Percentiles rank a stretch among this genome's conserved stretches.
Conservation (phyloP, 202 grass and related monocot species). For the Schoenoplectus tabernaemontani region DNA sequence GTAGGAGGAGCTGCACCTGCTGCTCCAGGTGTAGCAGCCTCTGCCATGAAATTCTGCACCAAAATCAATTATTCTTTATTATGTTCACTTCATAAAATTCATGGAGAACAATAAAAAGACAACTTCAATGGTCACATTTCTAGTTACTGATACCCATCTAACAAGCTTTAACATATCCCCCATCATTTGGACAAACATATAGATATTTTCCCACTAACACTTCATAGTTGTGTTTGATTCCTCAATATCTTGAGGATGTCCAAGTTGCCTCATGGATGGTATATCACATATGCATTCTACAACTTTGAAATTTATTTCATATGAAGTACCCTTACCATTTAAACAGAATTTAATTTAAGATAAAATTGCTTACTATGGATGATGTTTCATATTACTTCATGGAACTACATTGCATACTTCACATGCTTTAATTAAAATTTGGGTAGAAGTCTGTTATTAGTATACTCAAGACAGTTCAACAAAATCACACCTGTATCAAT, state of each 20-base stretch:
- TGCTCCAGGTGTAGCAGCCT: conserved; percentile 47
- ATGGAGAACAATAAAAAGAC: neutral
- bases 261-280: neutral
- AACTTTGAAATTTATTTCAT: neutral
- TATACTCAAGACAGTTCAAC: neutral
- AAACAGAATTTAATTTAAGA: neutral
- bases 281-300: neutral
- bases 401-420: neutral
- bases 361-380: neutral
- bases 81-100: neutral
- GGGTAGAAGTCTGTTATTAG: neutral
- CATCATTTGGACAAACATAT: neutral
- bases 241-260: neutral
- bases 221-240: neutral
- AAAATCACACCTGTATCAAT: conserved; percentile 61
- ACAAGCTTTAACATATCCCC: neutral
- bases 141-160: neutral
- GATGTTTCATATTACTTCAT: neutral
- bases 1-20: conserved; percentile 13
- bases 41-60: conserved; percentile 91
- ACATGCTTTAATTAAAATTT: neutral
- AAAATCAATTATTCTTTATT: neutral
- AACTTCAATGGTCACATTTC: neutral
- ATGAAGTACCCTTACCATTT: neutral
- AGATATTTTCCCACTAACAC: neutral